These are phyloP conservation scores for Coprinopsis cinerea DNA, from an alignment of 768 basidiomycete species.

Conservation along the genomic window DNA sequence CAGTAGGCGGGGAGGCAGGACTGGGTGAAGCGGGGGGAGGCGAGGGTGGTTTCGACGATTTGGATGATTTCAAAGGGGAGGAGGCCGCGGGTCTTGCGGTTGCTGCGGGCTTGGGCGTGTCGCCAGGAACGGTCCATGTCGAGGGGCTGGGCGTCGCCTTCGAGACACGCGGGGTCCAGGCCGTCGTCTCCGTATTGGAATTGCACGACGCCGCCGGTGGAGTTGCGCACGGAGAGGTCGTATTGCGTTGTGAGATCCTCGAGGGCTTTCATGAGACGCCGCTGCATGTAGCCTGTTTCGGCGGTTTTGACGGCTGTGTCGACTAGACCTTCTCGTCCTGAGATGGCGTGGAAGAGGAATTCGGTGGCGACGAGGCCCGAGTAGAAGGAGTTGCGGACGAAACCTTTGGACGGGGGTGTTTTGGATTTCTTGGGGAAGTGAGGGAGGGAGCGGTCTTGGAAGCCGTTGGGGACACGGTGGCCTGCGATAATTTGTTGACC, in stretches of 20 bases:
- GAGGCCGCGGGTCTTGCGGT: slow-evolving; percentile 55
- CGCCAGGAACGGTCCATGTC: slow-evolving; percentile 85
- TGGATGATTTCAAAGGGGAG: slow-evolving; percentile 84
- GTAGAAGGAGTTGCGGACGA: slow-evolving; percentile 97
- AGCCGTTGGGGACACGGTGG: slow-evolving; percentile 96
- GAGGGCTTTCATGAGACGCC: slow-evolving; percentile 97
- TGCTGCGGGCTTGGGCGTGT: slow-evolving; percentile 68
- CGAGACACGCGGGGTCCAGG: slow-evolving; percentile 92
- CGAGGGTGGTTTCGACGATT: slow-evolving; percentile 59
- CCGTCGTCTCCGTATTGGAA: slow-evolving; percentile 97
- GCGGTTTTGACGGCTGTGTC: slow-evolving; percentile 99
- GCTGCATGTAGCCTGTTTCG: slow-evolving; percentile 99
- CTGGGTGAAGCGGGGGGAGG: slow-evolving; percentile 49
- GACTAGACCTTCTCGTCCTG: slow-evolving; percentile 95
- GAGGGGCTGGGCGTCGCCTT: slow-evolving; percentile 92
- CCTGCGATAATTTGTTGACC: slow-evolving; percentile 99
- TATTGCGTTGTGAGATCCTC: slow-evolving; percentile 97
- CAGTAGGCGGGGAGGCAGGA: slow-evolving; percentile 73
- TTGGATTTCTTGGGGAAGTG: slow-evolving; percentile 97
- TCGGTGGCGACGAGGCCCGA: slow-evolving; percentile 89
- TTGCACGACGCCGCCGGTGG: slow-evolving; percentile 91
- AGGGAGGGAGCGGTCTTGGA: slow-evolving; percentile 97
- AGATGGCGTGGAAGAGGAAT: slow-evolving; percentile 98
- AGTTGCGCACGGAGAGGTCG: slow-evolving; percentile 92
- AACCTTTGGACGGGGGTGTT: slow-evolving; percentile 95